These are phyloP conservation scores for Cytospora mali DNA, from an alignment of 2,329 filamentous ascomycete species.

Conservation along the genomic window DNA sequence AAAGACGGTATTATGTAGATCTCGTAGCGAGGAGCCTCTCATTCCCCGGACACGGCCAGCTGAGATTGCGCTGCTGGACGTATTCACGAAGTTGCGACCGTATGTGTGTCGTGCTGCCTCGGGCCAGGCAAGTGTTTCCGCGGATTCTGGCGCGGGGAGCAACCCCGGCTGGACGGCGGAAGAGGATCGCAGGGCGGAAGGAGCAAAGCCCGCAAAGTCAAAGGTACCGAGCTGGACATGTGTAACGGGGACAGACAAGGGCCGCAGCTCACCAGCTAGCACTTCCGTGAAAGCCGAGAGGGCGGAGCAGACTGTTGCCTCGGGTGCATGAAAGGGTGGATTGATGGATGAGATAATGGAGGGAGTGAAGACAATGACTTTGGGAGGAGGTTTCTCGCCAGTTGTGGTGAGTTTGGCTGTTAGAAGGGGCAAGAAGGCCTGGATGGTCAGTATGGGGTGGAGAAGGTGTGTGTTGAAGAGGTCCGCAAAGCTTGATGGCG, in stretches of 20 bases:
- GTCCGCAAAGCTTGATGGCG: slow-evolving; percentile 82
- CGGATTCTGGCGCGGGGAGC: slow-evolving; percentile 49
- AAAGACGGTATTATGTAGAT: slow-evolving; percentile 85
- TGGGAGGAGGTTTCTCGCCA: slow-evolving; percentile 58
- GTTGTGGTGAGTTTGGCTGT: slow-evolving; percentile 61
- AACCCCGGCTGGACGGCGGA: slow-evolving; percentile 37
- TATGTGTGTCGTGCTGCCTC: slow-evolving; percentile 63
- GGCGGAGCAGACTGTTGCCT: slow-evolving; percentile 82
- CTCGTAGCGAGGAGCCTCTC: slow-evolving; percentile 72
- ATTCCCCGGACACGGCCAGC: slow-evolving; percentile 60
- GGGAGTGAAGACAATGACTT: slow-evolving; percentile 77
- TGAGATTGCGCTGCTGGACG: slow-evolving; percentile 58
- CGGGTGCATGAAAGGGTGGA: slow-evolving; percentile 80
- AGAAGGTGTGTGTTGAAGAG: slow-evolving; percentile 91
- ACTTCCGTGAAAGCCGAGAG: slow-evolving; percentile 85
- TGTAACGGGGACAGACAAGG: slow-evolving; percentile 76
- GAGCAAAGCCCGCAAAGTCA: slow-evolving; percentile 72
- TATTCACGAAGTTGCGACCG: slow-evolving; percentile 61
- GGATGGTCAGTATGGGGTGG: slow-evolving; percentile 84
- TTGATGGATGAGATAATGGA: slow-evolving; percentile 79
- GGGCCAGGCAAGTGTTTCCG: slow-evolving; percentile 66
- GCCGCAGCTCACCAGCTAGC: slow-evolving; percentile 75
- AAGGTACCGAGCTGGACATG: slow-evolving; percentile 92
- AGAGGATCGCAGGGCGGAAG: slow-evolving; percentile 41
- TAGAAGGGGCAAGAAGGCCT: slow-evolving; percentile 83